Percentiles rank a stretch among this genome's conserved stretches.
phyloP scores from a whole-genome alignment of 108 stramenopile species.

The Chaetoceros muelleri region DNA sequence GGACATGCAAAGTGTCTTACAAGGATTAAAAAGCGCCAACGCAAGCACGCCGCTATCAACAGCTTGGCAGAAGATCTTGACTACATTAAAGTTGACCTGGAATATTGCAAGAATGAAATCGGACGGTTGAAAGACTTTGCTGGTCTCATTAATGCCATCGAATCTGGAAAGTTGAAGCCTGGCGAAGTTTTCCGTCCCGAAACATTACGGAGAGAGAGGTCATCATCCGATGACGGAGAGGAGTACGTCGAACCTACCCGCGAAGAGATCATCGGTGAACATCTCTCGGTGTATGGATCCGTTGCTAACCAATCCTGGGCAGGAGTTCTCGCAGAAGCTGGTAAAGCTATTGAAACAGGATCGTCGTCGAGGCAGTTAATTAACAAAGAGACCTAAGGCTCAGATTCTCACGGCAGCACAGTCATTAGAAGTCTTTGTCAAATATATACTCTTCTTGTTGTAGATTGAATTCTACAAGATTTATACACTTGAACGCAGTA shows the following conservation, averaged over 20 bases:
- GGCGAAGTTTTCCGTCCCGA: no score
- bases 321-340: not conserved
- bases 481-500: no score
- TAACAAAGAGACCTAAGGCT: no score
- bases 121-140: not conserved
- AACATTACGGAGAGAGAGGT: no score
- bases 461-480: no score
- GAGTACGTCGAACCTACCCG: not conserved
- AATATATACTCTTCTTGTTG: no score
- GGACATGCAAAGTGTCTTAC: not conserved
- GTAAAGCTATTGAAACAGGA: no score
- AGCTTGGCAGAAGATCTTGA: constrained; percentile 9
- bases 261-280: not conserved
- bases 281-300: not conserved
- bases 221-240: no score
- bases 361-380: no score
- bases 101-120: constrained; percentile 12
- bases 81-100: constrained; percentile 7
- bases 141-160: not conserved
- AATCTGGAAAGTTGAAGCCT: not conserved
- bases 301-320: not conserved
- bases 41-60: not conserved
- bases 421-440: no score
- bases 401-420: no score
- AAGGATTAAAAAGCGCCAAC: not conserved